Evolutionary conservation across 495 filamentous ascomycete genomes (phyloP), one percentile per base, ranked within the genome.

Genomic region (Aspergillus nidulans): DNA sequence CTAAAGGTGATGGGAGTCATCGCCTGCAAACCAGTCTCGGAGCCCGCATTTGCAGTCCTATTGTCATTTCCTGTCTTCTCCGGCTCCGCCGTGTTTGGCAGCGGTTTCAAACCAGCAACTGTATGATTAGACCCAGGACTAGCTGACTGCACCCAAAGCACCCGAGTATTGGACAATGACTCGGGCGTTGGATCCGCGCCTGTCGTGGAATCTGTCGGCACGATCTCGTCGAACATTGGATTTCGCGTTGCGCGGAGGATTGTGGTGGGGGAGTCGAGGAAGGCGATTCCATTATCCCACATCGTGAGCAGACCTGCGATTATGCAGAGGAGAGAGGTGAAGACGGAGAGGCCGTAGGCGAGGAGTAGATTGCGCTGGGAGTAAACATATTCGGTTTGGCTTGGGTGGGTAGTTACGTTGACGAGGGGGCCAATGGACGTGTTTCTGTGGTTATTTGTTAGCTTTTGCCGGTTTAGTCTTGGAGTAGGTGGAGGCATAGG

Each of bases 221-320:
- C 49, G 16, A 52, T 42, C 34, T 52, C 49, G 18, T 52, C 49
- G 24, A 52, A 52, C 15, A 30, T 28, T 3, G 38, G 21, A 15
- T 52, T 40, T 8, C 49, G 13, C 12, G 49, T 52, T 20, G 49
- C 49, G n/a, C 49, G 49, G 10, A 52, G 36, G 49, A 52, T 52
- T 1, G 49, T 42, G 2, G 36, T 28, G 23, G 25, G 40, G 3
- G 49, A 52, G 36, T 52, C 49, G 34, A 23, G 28, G 24, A 52
- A 52, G 1, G 49, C 49, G 4, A 52, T 8, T 1, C 49, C 49
- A 25, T 52, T 52, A 9, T 52, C 49, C 36, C 34, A 41, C 49
- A 52, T 52, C 10, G 49, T 41, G 18, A 52, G 49, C 1, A 52
- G 23, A 23, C 49, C 49, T 6, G 49, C 34, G 10, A 52, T 52